phyloP scores from a whole-genome alignment of 2,329 filamentous ascomycete genomes.

The Penicillium sp. region DNA sequence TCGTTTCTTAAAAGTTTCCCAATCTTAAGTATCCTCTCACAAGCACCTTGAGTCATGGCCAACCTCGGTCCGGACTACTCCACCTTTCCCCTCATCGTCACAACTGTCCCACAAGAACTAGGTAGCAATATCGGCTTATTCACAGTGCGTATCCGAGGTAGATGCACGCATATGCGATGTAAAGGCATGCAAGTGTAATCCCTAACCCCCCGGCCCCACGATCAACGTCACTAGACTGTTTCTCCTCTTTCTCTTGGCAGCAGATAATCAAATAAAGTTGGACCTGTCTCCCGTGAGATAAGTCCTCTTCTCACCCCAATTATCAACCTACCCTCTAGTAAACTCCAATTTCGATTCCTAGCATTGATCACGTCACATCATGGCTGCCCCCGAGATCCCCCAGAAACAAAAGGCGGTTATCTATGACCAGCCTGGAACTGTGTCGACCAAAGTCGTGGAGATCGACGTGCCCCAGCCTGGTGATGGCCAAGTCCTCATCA shows the following conservation, averaged over 20 bases:
- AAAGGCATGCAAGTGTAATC: neutral
- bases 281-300: neutral
- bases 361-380: constrained; percentile 8
- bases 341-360: no score
- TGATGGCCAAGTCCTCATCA: constrained; percentile 61
- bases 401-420: constrained; percentile 63
- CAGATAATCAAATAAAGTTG: neutral
- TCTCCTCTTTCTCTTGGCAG: neutral
- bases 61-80: constrained; percentile 1
- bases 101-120: neutral
- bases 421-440: constrained; percentile 64
- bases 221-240: neutral
- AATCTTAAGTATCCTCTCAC: neutral
- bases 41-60: neutral
- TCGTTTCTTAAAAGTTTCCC: neutral
- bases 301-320: neutral
- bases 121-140: neutral
- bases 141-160: neutral
- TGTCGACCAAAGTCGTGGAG: constrained; percentile 64
- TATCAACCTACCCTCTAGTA: neutral
- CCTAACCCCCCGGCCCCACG: neutral
- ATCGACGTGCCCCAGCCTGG: constrained; percentile 66
- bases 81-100: constrained; percentile 2
- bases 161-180: neutral
- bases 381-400: constrained; percentile 48